Base-by-base conservation (phyloP, 1,139 yeast genomes). In the Lizanozyma gosingica region DNA sequence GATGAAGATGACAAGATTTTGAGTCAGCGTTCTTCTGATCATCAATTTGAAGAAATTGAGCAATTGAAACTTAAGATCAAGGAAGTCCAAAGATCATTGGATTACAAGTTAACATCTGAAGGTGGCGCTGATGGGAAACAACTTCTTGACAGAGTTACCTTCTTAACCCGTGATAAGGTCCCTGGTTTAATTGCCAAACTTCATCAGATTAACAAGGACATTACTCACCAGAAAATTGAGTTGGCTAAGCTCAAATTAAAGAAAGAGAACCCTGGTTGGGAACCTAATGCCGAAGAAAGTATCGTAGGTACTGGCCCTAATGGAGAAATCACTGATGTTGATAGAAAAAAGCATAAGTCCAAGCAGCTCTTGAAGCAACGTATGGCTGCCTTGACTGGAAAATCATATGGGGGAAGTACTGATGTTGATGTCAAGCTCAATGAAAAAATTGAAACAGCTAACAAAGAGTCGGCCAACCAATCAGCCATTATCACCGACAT, bases 351-450 rank as follows among this genome's bases (percentile, higher is more conserved):
- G 53, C 92, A 88, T 39, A 81, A 76, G 50, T 80, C 86, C 36
- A 82, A 84, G 54, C 92, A 92, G 39, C 62, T 80, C 43, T 67
- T 90, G 48, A 81, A 80, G 48, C 83, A 90, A 36, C 72, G 95
- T 48, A 87, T 90, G 94, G 95, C 95, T 16, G 86, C 92, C 6
- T 69, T 92, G 49, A 88, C 97, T 0, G 97, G 97, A 1, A 79
- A 79, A 46, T 67, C 80, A 2, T 61, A 66, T 4, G 71, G 68
- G 17, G 68, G 73, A 2, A 66, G 71, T 39, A 61, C 71, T 14
- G 80, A 70, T 41, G 76, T 74, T 45, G 94, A 86, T 50, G 59
- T 67, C 15, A 68, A 71, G 47, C 67, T 82, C 46, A 73, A 71
- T 41, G 73, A 72, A 44, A 84, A 80, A 45, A 62, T 74, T 22